These are phyloP conservation scores for Paramyrothecium sp. DNA, from an alignment of 2,329 filamentous ascomycete genomes.

Conservation along the genomic window DNA sequence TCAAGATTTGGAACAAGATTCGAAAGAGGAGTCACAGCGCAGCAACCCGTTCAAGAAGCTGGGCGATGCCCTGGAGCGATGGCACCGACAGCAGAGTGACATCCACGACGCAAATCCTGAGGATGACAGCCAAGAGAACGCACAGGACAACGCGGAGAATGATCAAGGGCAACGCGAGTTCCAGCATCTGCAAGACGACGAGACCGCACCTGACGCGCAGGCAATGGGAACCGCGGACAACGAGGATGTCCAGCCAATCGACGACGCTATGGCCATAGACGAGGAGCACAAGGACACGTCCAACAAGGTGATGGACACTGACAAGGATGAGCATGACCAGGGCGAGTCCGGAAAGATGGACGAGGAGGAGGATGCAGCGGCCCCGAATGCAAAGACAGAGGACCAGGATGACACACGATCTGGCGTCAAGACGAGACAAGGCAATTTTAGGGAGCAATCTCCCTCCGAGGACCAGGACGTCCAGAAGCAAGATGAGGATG, in stretches of 20 bases:
- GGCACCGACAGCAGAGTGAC: conserved; percentile 84
- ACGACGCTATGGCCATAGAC: conserved; percentile 86
- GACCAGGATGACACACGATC: conserved; percentile 54
- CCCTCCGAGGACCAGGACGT: conserved; percentile 40
- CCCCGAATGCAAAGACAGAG: conserved; percentile 38
- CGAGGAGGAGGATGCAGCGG: conserved; percentile 29
- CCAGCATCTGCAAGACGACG: conserved; percentile 85
- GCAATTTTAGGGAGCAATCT: conserved; percentile 51
- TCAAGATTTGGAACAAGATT: conserved; percentile 41
- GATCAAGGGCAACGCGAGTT: conserved; percentile 76
- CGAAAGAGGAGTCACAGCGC: conserved; percentile 38
- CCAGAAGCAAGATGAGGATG: conserved; percentile 43
- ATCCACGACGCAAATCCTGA: conserved; percentile 62
- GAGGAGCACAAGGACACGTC: conserved; percentile 56
- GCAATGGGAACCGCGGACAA: conserved; percentile 85
- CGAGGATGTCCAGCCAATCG: conserved; percentile 81
- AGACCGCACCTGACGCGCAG: conserved; percentile 80
- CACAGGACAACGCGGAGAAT: conserved; percentile 50
- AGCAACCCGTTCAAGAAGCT: conserved; percentile 87
- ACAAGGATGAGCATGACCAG: conserved; percentile 45
- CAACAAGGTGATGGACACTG: conserved; percentile 52
- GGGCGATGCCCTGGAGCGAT: conserved; percentile 87
- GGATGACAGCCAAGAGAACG: conserved; percentile 25
- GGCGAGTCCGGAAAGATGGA: conserved; percentile 46
- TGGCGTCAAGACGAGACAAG: conserved; percentile 59